A percentile compares a stretch with the other conserved stretches of the same genome.
Conservation (phyloP, 2,329 filamentous ascomycete species). For the Ophiosphaerella herpotricha region DNA sequence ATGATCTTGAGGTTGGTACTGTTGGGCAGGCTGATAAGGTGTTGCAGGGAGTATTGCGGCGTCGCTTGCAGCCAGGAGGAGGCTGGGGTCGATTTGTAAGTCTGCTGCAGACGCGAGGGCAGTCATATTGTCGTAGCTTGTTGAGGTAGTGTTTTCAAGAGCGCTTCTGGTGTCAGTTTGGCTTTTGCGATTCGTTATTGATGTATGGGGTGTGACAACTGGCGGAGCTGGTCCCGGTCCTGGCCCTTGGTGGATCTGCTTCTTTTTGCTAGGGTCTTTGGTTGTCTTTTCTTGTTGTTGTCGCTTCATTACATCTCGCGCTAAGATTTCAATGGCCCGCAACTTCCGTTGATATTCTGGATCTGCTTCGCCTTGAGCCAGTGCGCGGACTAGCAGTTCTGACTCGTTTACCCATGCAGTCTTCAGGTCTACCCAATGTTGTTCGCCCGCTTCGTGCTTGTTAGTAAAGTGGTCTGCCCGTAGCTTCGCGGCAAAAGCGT, state of each 20-base stretch:
- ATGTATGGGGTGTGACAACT: constrained; percentile 20
- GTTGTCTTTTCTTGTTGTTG: constrained; percentile 69
- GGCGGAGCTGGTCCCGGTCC: constrained; percentile 49
- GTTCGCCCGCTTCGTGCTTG: constrained; percentile 72
- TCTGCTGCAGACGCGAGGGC: constrained; percentile 50
- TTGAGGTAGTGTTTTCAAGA: constrained; percentile 4
- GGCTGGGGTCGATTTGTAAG: constrained; percentile 67
- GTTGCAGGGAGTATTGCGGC: constrained; percentile 44
- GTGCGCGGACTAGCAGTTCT: constrained; percentile 58
- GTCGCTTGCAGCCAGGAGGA: constrained; percentile 62
- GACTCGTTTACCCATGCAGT: constrained; percentile 67
- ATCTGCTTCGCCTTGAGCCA: constrained; percentile 58
- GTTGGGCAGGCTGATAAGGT: constrained; percentile 14
- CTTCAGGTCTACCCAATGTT: constrained; percentile 74
- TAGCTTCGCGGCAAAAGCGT: constrained; percentile 68
- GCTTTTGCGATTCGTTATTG: constrained; percentile 37
- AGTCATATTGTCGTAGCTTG: constrained; percentile 15
- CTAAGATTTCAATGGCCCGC: constrained; percentile 71
- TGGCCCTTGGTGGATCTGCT: constrained; percentile 45
- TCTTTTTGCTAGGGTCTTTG: constrained; percentile 56
- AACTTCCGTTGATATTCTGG: constrained; percentile 60
- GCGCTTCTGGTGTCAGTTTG: constrained; percentile 15
- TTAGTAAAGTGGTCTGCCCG: constrained; percentile 69
- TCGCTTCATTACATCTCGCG: constrained; percentile 77
- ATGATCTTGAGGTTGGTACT: constrained; percentile 34